A percentile compares a stretch with the other conserved stretches of the same genome.
Evolutionary conservation across 495 filamentous ascomycete species (phyloP).

Genomic region (Tuber borchii): DNA sequence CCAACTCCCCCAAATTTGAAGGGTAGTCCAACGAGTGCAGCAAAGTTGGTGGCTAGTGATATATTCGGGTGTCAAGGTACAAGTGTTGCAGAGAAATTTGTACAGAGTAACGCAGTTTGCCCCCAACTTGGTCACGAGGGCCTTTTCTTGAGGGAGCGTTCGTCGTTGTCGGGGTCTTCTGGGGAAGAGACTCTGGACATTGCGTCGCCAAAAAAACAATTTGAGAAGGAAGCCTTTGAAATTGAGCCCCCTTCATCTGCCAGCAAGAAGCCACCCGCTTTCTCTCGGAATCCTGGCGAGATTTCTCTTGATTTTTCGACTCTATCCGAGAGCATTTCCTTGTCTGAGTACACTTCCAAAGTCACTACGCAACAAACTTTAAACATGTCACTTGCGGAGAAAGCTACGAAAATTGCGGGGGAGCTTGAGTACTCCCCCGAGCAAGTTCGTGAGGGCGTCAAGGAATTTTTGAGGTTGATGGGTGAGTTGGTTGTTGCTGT

Average conservation of each 20-base stretch:
- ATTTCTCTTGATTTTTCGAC: conserved; percentile 4
- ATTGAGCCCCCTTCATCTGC: background rate
- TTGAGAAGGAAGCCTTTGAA: conserved; percentile 3
- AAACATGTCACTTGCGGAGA: conserved; percentile 57
- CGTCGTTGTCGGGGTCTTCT: background rate
- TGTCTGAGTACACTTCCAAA: conserved; percentile 8
- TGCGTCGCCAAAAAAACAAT: conserved; percentile 1
- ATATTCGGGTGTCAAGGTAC: conserved; percentile 27
- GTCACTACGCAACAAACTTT: background rate
- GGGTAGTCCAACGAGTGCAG: conserved; percentile 14
- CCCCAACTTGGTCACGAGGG: background rate
- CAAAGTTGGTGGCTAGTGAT: conserved; percentile 19
- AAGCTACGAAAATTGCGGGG: conserved; percentile 68
- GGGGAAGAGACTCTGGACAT: background rate
- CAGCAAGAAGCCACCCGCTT: conserved; percentile 2
- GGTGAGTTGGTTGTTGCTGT: conserved; percentile 47
- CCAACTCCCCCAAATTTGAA: conserved; percentile 13
- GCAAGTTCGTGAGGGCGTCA: conserved; percentile 69
- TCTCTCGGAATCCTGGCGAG: conserved; percentile 6
- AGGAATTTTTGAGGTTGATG: conserved; percentile 80
- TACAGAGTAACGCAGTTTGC: conserved; percentile 7
- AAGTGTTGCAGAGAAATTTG: conserved; percentile 15
- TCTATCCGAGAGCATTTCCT: conserved; percentile 14
- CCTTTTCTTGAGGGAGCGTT: background rate
- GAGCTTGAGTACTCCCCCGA: conserved; percentile 81